Evolutionary conservation across 495 filamentous ascomycete genomes (phyloP).

Genomic region (Hypoxylon fuscum): DNA sequence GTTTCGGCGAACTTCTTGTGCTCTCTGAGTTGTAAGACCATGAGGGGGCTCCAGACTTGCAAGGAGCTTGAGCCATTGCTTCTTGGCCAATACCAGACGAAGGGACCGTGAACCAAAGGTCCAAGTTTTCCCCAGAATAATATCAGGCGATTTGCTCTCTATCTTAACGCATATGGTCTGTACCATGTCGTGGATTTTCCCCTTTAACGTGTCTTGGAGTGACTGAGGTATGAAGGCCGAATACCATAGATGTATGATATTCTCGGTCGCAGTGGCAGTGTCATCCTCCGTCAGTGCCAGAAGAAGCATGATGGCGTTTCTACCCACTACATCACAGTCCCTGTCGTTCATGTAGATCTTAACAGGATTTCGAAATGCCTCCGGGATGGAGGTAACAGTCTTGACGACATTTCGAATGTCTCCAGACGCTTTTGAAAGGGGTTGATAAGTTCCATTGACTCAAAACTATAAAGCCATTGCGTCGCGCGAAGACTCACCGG

Average conservation of each 20-base stretch:
- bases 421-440: slow-evolving; percentile 51
- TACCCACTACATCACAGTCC: slow-evolving; percentile 55
- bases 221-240: slow-evolving; percentile 29
- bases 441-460: background rate
- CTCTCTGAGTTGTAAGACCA: slow-evolving; percentile 19
- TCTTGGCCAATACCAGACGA: slow-evolving; percentile 32
- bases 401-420: slow-evolving; percentile 58
- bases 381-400: slow-evolving; percentile 50
- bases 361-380: slow-evolving; percentile 33
- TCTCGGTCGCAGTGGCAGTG: slow-evolving; percentile 7
- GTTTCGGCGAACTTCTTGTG: slow-evolving; percentile 29
- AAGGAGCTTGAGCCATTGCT: slow-evolving; percentile 30
- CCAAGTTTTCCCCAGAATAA: slow-evolving; percentile 34
- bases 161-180: slow-evolving; percentile 34
- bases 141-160: slow-evolving; percentile 10
- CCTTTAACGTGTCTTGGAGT: slow-evolving; percentile 13
- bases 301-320: slow-evolving; percentile 60
- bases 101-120: slow-evolving; percentile 29
- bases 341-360: slow-evolving; percentile 54
- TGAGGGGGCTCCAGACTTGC: slow-evolving; percentile 27
- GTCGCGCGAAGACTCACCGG: slow-evolving; percentile 48
- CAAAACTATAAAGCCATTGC: too few relatives aligned
- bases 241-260: slow-evolving; percentile 37
- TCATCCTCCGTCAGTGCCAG: slow-evolving; percentile 36
- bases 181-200: slow-evolving; percentile 24